Conservation (phyloP, 331 rosid species). For the Spiraea crenata region DNA sequence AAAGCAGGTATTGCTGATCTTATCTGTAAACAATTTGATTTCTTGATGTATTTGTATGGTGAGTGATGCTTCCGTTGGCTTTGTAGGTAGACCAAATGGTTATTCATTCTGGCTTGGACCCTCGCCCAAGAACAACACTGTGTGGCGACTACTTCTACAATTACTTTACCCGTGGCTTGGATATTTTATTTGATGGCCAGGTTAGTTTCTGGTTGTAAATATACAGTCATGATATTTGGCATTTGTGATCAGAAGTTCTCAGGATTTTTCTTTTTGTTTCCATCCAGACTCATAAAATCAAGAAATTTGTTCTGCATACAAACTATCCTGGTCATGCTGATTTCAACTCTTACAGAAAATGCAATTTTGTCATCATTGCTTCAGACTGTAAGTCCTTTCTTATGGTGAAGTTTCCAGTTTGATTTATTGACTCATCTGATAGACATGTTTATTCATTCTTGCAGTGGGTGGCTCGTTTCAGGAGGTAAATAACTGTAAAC, state of each 20-base stretch:
- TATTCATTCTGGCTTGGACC: slow-evolving; percentile 82
- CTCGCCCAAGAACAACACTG: slow-evolving; percentile 75
- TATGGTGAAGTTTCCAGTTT: slow-evolving; percentile 1
- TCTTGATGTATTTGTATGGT: background rate
- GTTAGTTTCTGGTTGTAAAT: slow-evolving; percentile 28
- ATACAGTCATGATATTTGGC: slow-evolving; percentile 4
- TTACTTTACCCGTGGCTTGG: slow-evolving; percentile 86
- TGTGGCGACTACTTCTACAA: slow-evolving; percentile 94
- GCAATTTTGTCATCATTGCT: slow-evolving; percentile 84
- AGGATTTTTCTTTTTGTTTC: slow-evolving; percentile 27
- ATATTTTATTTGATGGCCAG: slow-evolving; percentile 95
- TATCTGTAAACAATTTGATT: background rate
- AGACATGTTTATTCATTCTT: slow-evolving; percentile 22
- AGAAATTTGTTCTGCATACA: slow-evolving; percentile 94
- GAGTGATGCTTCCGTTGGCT: slow-evolving; percentile 23
- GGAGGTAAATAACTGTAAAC: slow-evolving; percentile 53
- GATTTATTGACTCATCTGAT: slow-evolving; percentile 15
- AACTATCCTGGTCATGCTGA: slow-evolving; percentile 98
- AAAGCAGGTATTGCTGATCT: slow-evolving; percentile 61
- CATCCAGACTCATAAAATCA: slow-evolving; percentile 89
- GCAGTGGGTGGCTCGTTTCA: slow-evolving; percentile 63
- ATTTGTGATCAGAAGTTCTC: slow-evolving; percentile 16
- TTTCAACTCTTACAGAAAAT: slow-evolving; percentile 90
- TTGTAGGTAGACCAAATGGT: slow-evolving; percentile 93
- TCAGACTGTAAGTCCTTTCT: slow-evolving; percentile 47